Evolutionary conservation across 2,329 filamentous ascomycete genomes (phyloP), one percentile per base, ranked within the genome.

Genomic region (Neonectria ditissima): DNA sequence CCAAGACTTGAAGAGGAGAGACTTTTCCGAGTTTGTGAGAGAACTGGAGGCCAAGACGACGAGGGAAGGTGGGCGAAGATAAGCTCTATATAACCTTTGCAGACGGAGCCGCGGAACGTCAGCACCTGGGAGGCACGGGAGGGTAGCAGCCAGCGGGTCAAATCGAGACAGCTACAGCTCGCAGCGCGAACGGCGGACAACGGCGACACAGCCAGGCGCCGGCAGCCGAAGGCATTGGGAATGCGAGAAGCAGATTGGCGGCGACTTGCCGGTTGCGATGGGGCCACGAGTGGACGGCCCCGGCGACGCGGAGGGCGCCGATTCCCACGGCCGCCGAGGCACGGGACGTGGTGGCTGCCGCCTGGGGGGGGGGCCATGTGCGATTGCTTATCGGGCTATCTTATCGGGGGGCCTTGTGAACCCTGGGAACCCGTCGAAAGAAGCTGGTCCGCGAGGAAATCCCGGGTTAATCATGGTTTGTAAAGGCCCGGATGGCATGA

Each of bases 301-400:
- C 71, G 66, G 65, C 28, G 64, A 44, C 60, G 55, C 72, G 72
- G 72, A 74, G 69, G 70, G 67, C 72, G 72, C 72, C 72, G 72
- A 65, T 62, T 69, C 69, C 72, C 72, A 67, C 65, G 59, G 20
- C 48, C 48, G 51, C 64, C 48, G 62, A 56, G 60, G 24, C 59
- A 61, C 67, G 67, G 70, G 64, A 63, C 39, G 41, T 63, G 54
- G 55, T 63, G 55, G 60, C 44, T 53, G 41, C 65, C 67, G 70
- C 70, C 67, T 67, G 5, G 16, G n/a, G 37, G 37, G 16, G n/a
- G 16, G 37, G n/a, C 37, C n/a, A 5, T 41, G n/a, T 18, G 37
- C 37, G 24, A 48, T 48, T 28, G 30, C 30, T 55, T 55, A 55
- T 55, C 52, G 20, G 22, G 4, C 39, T 55, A 45, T 47, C 41